phyloP scores from a whole-genome alignment of 2,329 filamentous ascomycete genomes.

The Pseudogymnoascus sp. region DNA sequence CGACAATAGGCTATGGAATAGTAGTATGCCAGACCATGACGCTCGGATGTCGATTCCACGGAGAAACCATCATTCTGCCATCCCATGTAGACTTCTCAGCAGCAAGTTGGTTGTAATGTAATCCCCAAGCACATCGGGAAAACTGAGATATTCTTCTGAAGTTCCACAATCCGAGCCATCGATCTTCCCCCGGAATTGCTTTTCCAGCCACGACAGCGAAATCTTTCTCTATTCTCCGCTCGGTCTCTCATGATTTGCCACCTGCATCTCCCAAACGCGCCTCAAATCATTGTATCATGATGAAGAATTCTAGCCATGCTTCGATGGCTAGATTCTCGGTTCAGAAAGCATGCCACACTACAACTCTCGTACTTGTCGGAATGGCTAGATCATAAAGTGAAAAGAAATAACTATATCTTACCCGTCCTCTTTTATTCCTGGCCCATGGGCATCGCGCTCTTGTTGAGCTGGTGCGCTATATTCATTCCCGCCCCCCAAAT shows the following conservation, averaged over 20 bases:
- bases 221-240: not conserved
- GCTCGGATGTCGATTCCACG: constrained; percentile 15
- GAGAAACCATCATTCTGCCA: constrained; percentile 1
- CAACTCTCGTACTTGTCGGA: not conserved
- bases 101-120: not conserved
- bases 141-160: constrained; percentile 3
- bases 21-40: constrained; percentile 30
- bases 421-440: constrained; percentile 86
- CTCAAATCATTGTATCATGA: constrained; percentile 4
- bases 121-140: not conserved
- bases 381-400: constrained; percentile 10
- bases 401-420: constrained; percentile 48
- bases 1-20: constrained; percentile 56
- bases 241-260: not conserved
- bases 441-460: constrained; percentile 38
- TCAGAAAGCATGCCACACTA: not conserved
- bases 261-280: not conserved
- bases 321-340: not conserved
- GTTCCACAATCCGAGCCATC: not conserved
- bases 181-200: not conserved
- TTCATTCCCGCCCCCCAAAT: constrained; percentile 38
- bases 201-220: not conserved
- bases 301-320: not conserved
- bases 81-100: constrained; percentile 2
- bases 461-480: constrained; percentile 25